Conservation (phyloP, 768 basidiomycete genomes). For the Amanita fuliginea region DNA sequence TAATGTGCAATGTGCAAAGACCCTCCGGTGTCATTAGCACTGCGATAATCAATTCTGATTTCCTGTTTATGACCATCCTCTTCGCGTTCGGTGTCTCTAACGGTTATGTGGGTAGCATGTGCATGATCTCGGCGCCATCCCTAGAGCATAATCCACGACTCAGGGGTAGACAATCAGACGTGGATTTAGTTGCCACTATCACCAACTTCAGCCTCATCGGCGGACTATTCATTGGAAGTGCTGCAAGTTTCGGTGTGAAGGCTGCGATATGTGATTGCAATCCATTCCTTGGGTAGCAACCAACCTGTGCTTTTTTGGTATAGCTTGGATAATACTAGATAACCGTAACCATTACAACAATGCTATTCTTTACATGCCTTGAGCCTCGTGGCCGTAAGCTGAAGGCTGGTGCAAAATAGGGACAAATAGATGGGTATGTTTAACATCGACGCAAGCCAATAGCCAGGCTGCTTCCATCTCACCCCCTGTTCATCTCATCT, state of each 20-base stretch:
- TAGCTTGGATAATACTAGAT: too few species aligned
- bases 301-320: too few species aligned
- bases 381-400: not conserved
- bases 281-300: constrained; percentile 37
- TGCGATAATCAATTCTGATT: constrained; percentile 66
- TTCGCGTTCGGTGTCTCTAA: constrained; percentile 68
- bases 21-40: constrained; percentile 19
- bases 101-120: constrained; percentile 68
- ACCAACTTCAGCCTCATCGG: constrained; percentile 69
- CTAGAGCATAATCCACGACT: constrained; percentile 69
- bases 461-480: constrained; percentile 12
- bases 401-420: not conserved
- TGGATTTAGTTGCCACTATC: constrained; percentile 78
- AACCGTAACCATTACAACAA: too few species aligned
- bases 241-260: constrained; percentile 73
- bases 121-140: constrained; percentile 78
- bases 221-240: constrained; percentile 66
- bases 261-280: constrained; percentile 61
- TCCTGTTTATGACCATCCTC: constrained; percentile 64
- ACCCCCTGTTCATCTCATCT: constrained; percentile 11
- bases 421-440: constrained; percentile 5
- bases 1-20: constrained; percentile 78
- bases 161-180: constrained; percentile 59
- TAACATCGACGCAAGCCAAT: not conserved
- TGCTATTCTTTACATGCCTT: not conserved